A percentile compares a stretch with the other conserved stretches of the same genome.
These are phyloP conservation scores for Novakomyces olei DNA, from an alignment of 805 yeast genomes.

Conservation along the genomic window DNA sequence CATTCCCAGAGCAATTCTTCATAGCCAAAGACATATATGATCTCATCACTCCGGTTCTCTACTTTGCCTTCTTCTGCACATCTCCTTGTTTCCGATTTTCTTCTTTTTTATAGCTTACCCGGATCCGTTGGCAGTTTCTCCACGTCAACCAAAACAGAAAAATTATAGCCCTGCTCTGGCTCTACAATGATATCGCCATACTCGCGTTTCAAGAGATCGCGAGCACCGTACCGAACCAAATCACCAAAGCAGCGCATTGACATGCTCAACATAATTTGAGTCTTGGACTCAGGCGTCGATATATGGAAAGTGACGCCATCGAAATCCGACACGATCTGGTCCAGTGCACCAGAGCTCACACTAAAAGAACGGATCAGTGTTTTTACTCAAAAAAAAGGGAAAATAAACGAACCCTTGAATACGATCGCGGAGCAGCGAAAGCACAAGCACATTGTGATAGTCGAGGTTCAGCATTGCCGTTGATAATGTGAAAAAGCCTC, in stretches of 20 bases:
- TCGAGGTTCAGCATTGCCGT: too few relatives aligned
- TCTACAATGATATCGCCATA: slow-evolving; percentile 16
- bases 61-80: too few relatives aligned
- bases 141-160: slow-evolving; percentile 49
- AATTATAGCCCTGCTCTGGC: slow-evolving; percentile 62
- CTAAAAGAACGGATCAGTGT: too few relatives aligned
- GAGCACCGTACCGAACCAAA: slow-evolving; percentile 37
- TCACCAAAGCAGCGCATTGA: slow-evolving; percentile 61
- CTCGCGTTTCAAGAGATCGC: slow-evolving; percentile 23
- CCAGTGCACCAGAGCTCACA: too few relatives aligned
- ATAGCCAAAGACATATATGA: not conserved
- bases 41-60: too few relatives aligned
- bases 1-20: not conserved
- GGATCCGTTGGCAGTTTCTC: slow-evolving; percentile 11
- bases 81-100: slow-evolving; percentile 24
- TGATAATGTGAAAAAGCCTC: too few relatives aligned
- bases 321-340: slow-evolving; percentile 80
- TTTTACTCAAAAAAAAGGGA: too few relatives aligned
- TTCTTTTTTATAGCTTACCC: not conserved
- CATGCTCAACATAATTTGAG: slow-evolving; percentile 41
- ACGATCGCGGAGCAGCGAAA: too few relatives aligned
- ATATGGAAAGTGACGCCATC: slow-evolving; percentile 89
- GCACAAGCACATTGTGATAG: too few relatives aligned
- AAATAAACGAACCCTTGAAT: too few relatives aligned
- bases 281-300: slow-evolving; percentile 62